These are phyloP conservation scores for Barnettozyma hawaiiensis DNA, from an alignment of 1,139 yeast genomes.

Conservation along the genomic window DNA sequence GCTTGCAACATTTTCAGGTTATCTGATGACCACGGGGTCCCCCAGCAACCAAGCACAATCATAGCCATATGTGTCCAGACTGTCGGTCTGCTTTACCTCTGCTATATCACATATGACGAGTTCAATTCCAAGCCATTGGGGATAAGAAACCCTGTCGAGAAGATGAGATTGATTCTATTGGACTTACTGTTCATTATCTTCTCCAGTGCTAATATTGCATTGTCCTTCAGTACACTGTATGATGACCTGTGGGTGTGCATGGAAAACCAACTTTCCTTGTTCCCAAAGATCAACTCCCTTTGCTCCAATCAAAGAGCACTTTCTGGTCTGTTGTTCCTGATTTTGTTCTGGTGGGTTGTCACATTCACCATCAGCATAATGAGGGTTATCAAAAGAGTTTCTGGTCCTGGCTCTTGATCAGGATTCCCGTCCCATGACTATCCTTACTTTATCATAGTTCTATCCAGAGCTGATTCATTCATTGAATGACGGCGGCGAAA, in stretches of 20 bases:
- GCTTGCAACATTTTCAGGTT: constrained; percentile 58
- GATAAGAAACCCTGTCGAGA: constrained; percentile 74
- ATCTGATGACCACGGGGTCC: constrained; percentile 37
- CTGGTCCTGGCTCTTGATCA: constrained; percentile 10
- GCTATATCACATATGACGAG: constrained; percentile 85
- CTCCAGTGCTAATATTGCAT: constrained; percentile 82
- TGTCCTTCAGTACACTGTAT: constrained; percentile 77
- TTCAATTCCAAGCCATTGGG: constrained; percentile 90
- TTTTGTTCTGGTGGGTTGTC: constrained; percentile 74
- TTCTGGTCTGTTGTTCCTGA: constrained; percentile 71
- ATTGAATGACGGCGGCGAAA: too few relatives aligned
- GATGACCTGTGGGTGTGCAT: constrained; percentile 82
- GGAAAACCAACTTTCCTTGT: constrained; percentile 26
- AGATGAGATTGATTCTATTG: constrained; percentile 68
- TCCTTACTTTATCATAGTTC: too few relatives aligned
- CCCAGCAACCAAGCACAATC: constrained; percentile 83
- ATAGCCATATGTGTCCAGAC: constrained; percentile 88
- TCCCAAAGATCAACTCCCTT: constrained; percentile 36
- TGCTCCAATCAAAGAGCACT: constrained; percentile 79
- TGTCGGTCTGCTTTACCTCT: constrained; percentile 67
- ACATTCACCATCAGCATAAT: constrained; percentile 80
- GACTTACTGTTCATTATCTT: constrained; percentile 88
- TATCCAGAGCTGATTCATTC: too few relatives aligned
- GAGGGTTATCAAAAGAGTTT: constrained; percentile 74
- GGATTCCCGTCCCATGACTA: too few relatives aligned